Evolutionary conservation across 78 protist species (phyloP).

Genomic region (Dictyostelium purpureum): DNA sequence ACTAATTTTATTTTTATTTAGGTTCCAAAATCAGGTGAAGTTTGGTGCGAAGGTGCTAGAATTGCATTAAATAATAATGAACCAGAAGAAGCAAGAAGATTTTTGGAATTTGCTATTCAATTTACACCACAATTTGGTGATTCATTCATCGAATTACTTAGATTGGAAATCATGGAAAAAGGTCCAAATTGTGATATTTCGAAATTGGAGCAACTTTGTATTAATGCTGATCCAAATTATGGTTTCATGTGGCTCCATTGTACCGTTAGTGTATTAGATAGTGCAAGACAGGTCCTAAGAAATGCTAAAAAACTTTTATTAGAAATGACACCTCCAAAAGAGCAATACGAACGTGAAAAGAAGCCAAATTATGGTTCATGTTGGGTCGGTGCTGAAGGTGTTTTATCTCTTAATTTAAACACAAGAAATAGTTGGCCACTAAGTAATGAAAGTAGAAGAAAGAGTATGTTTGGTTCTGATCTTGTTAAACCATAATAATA

Average conservation of each 20-base stretch:
- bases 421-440: constrained; percentile 57
- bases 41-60: constrained; percentile 98
- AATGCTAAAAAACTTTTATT: constrained; percentile 75
- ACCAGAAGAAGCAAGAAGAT: constrained; percentile 76
- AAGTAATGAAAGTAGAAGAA: constrained; percentile 69
- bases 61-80: constrained; percentile 83
- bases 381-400: constrained; percentile 79
- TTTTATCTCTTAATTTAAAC: constrained; percentile 40
- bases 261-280: constrained; percentile 78
- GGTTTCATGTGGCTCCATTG: constrained; percentile 95
- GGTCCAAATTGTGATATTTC: constrained; percentile 77
- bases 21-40: constrained; percentile 96
- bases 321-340: constrained; percentile 46
- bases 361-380: constrained; percentile 40
- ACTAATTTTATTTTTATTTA: not conserved
- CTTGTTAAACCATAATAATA: constrained; percentile 45
- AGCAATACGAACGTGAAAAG: constrained; percentile 28
- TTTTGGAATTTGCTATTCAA: constrained; percentile 89
- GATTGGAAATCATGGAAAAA: constrained; percentile 81
- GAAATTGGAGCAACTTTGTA: constrained; percentile 78
- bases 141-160: constrained; percentile 92
- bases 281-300: constrained; percentile 80
- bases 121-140: constrained; percentile 98
- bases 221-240: constrained; percentile 95
- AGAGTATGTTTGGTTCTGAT: constrained; percentile 76